Base-by-base conservation (phyloP, 2,329 filamentous ascomycete genomes). In the Cryphonectria parasitica region DNA sequence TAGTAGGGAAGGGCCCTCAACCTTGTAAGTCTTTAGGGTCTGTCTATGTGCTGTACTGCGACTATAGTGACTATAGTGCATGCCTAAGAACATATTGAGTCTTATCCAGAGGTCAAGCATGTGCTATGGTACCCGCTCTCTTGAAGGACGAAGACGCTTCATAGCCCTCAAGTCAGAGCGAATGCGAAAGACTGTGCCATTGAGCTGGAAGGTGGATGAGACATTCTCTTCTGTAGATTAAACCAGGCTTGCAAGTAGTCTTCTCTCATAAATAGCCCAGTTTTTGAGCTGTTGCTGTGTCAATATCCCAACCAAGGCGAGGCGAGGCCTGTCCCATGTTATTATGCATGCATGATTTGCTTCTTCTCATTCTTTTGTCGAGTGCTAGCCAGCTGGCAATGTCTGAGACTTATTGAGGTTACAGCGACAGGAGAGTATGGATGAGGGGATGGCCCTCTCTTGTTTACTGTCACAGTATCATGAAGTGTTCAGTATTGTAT, bases 391-490 rank as follows among this genome's bases (percentile, higher is more conserved):
- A 31, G 56, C 56, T 10, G 8, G n/a, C 28, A 11, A 60, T 34
- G 56, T 60, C 56, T 60, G 28, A 60, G 56, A 60, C 56, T 19
- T 60, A 22, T 8, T 60, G 56, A 31, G 56, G 25, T 36, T 28
- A 28, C 49, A 54, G 15, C 41, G 41, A 17, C 41, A 43, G 41
- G 41, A 17, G 41, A 5, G 13, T 19, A 17, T 43, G 41, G 11
- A 17, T 17, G 41, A 2, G 11, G 11, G 17, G 41, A 43, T 43
- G 41, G 11, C 41, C 15, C 41, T 43, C 41, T 43, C 11, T 43
- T 17, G 4, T 43, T 43, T 17, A 43, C 2, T 43, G 19, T 10
- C 36, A 36, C n/a, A n/a, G n/a, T 36, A 10, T 8, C 36, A 36
- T 36, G 5, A 36, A 10, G 36, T 36, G 34, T 10, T 36, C 36